Evolutionary conservation across 1,284 basidiomycete species (phyloP), one percentile per base, ranked within the genome.

Genomic region (Hemileia vastatrix): DNA sequence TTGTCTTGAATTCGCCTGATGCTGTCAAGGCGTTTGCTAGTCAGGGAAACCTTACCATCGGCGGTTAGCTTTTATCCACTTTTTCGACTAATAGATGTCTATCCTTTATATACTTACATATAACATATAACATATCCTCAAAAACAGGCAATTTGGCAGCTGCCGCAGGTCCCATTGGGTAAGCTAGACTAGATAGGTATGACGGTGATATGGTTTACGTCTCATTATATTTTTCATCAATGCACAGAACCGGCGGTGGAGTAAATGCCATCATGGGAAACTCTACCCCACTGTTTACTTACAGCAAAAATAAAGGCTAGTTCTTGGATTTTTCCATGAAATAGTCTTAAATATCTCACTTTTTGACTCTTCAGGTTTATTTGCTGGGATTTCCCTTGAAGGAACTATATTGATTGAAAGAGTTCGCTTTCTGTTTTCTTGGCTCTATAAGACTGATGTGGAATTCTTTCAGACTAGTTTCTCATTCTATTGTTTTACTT

Each of bases 231-330:
- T n/a, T n/a, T n/a, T n/a, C n/a, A n/a, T n/a, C n/a, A n/a, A n/a
- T n/a, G n/a, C n/a, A n/a, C n/a, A n/a, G 94, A 0, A 96, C 93
- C 0, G 95, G 95, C 8, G 94, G 88, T 0, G 87, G 88, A 63
- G 84, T 96, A 6, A 86, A 93, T 70, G 84, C 90, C 0, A 86
- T 85, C 6, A 79, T 98, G 51, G 86, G 89, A 18, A 90, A 94
- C 76, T 92, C 94, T 0, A 86, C 94, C 9, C 93, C 93, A 0
- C 92, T 97, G 86, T 98, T 96, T 78, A 90, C 89, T 67, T 97
- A 97, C 78, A 92, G 88, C 19, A 88, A 93, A 77, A 91, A 87
- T 9, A 93, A 92, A 78, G 91, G 90, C 88, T 69, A 53, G 82
- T 73, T 11, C 54, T n/a, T 54, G 6, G 13, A 13, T 15, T 48